Evolutionary conservation across 345 rosid species (phyloP), one percentile per base, ranked within the genome.

Genomic region (Citrus australasica): DNA sequence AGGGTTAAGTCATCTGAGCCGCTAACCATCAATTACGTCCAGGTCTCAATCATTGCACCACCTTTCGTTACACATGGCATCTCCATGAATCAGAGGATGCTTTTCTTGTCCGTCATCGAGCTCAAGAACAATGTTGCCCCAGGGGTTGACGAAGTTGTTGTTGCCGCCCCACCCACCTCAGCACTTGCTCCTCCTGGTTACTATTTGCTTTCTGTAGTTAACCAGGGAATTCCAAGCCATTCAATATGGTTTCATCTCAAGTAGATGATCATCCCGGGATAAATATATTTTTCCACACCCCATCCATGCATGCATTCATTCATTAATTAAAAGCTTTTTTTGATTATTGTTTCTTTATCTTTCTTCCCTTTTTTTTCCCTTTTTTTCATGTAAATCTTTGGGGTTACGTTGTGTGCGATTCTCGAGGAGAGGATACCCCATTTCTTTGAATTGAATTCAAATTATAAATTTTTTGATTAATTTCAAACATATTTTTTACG

Each of bases 31-130:
- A 28, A 14, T 5, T 3, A 60, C 21, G 71, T 90, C 5, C 79
- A 46, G 80, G 83, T 92, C 10, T 84, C 82, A 4, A 82, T 93
- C 81, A 79, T 87, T 63, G 85, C 93, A 4, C 94, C 98, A 0
- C 76, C 96, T 9, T 93, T 93, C 32, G 87, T 94, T 5, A 93
- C 96, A 2, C 98, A 93, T 40, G 87, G 93, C 19, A 81, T 90
- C 37, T 81, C 88, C 13, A 93, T 93, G 98, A 93, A 93, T 77
- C 93, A 90, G 85, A 90, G 98, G 77, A 58, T 88, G 75, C 30
- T 89, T 7, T 5, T 80, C 16, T 76, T 88, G 85, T 88, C 82
- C 17, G 17, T 82, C 11, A 56, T 28, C 1, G 22, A 37, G 1
- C 86, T 88, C 73, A 55, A 27, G 24, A 48, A 30, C 21, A 30